Base-by-base conservation (phyloP, 2,329 filamentous ascomycete species). In the Phyllachora maydis region DNA sequence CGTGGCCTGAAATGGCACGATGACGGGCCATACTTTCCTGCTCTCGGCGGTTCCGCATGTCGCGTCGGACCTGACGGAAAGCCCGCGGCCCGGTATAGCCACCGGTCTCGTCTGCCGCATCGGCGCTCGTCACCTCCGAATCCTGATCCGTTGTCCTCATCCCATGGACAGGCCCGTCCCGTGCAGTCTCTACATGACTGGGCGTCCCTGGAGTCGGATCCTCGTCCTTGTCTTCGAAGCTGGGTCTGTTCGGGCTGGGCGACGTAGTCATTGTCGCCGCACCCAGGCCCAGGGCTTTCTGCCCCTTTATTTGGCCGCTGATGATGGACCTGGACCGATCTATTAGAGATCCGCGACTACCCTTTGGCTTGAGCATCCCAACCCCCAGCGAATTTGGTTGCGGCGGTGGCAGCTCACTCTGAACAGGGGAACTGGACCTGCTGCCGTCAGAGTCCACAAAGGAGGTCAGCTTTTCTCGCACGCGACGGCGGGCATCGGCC, bases 381-480 rank as follows among this genome's bases (percentile, higher is more conserved):
- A 78, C 48, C 2, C 67, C 59, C 34, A 66, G 68, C 4, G 62
- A 47, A 23, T 52, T 47, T n/a, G 44, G 29, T 7, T 43, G 32
- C 8, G 38, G 31, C 3, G 40, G 31, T 27, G 6, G 6, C 20
- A 14, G 6, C 11, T 14, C 5, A 6, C 12, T 6, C 11, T 22
- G 11, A 5, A 7, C 12, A 12, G 56, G 52, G 4, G 56, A 56
- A 20, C 50, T 54, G 22, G 48, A 33, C 19, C 40, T 47, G 21
- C 55, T 54, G 30, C 47, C 54, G 18, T 78, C 68, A 3, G 59
- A 58, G 34, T 76, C 71, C 1, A 65, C 67, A 31, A 70, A 73
- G 1, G 64, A 72, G 6, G 67, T 75, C 21, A 83, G 50, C 33
- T 67, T 72, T 42, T 83, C 74, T 24, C 77, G 68, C 6, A 83